phyloP scores from a whole-genome alignment of 352 stramenopile species.

The Globisporangium viniferum region DNA sequence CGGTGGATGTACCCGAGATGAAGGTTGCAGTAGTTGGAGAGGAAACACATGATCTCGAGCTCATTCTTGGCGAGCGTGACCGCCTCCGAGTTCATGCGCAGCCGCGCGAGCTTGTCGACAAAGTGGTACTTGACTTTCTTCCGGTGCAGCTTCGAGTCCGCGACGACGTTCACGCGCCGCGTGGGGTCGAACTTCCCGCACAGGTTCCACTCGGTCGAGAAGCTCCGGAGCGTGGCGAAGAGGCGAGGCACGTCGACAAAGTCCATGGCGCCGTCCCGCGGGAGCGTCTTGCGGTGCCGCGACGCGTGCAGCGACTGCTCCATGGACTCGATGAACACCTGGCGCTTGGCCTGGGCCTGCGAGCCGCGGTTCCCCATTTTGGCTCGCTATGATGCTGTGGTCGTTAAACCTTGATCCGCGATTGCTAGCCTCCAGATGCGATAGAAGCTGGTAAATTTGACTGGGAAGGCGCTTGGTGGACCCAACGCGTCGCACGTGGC shows the following conservation, averaged over 20 bases:
- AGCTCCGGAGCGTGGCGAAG: constrained; percentile 44
- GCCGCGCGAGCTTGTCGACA: constrained; percentile 51
- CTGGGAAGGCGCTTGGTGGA: too few relatives aligned
- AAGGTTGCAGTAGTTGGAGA: constrained; percentile 38
- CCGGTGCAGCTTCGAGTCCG: constrained; percentile 45
- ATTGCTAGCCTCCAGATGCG: too few relatives aligned
- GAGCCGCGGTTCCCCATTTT: constrained; percentile 2
- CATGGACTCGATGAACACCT: constrained; percentile 8
- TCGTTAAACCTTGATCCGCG: too few relatives aligned
- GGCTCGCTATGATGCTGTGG: not conserved
- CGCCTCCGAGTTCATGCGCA: constrained; percentile 36
- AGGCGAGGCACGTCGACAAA: constrained; percentile 28
- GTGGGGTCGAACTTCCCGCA: constrained; percentile 56
- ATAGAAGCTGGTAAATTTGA: too few relatives aligned
- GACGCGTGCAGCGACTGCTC: constrained; percentile 6
- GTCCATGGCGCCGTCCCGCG: not conserved
- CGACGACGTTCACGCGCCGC: constrained; percentile 50
- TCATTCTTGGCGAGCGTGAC: constrained; percentile 45
- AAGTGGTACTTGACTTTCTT: constrained; percentile 47
- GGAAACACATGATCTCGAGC: constrained; percentile 58
- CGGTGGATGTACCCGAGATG: constrained; percentile 35
- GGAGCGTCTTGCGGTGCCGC: constrained; percentile 4
- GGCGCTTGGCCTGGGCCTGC: not conserved
- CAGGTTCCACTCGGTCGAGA: constrained; percentile 67
- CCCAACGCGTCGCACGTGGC: too few relatives aligned